These are phyloP conservation scores for Bullera alba DNA, from an alignment of 768 basidiomycete species.

Conservation along the genomic window DNA sequence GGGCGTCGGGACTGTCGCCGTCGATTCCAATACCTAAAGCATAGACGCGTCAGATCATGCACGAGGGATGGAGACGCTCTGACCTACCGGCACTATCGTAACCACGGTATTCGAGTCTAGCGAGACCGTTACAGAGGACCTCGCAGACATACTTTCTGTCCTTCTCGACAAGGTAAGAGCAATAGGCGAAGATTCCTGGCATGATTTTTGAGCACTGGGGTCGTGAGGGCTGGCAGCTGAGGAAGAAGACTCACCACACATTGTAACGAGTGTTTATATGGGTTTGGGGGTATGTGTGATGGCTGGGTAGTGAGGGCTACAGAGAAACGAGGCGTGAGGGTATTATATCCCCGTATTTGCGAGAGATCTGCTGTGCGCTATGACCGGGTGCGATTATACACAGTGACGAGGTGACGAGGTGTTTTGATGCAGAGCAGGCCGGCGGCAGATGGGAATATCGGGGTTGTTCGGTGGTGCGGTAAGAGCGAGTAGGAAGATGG, in stretches of 20 bases:
- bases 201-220: background rate
- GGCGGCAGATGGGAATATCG: too few species aligned
- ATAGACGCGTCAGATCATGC: background rate
- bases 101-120: conserved; percentile 94
- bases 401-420: too few species aligned
- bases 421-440: too few species aligned
- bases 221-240: background rate
- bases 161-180: conserved; percentile 92
- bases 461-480: too few species aligned
- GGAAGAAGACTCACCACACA: conserved; percentile 10
- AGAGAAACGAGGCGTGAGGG: too few species aligned
- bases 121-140: conserved; percentile 79
- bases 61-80: background rate
- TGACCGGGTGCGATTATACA: too few species aligned
- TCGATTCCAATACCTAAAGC: conserved; percentile 58
- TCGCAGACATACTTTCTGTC: conserved; percentile 86
- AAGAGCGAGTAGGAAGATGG: too few species aligned
- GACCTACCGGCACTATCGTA: conserved; percentile 76
- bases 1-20: conserved; percentile 71
- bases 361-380: too few species aligned
- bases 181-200: conserved; percentile 87
- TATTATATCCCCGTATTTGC: too few species aligned
- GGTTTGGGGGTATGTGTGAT: too few species aligned
- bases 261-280: background rate
- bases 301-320: too few species aligned